Conservation (phyloP, 1,284 basidiomycete genomes). For the Trametes hirsuta region DNA sequence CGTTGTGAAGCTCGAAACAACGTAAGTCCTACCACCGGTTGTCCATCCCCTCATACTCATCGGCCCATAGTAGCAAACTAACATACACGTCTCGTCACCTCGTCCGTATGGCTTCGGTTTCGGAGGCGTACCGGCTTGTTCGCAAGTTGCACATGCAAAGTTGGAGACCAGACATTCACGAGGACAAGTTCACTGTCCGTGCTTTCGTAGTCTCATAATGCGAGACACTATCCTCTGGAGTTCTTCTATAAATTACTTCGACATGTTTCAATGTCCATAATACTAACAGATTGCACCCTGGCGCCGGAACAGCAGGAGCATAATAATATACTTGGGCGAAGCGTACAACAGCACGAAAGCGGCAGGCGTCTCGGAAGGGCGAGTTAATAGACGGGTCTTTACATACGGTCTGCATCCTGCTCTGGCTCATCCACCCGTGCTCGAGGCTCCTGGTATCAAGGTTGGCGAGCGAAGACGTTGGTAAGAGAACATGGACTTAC, state of each 20-base stretch:
- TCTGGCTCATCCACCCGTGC: slow-evolving; percentile 60
- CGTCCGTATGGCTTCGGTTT: slow-evolving; percentile 54
- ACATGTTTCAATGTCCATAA: background rate
- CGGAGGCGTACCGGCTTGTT: slow-evolving; percentile 71
- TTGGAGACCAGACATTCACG: slow-evolving; percentile 42
- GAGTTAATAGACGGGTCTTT: background rate
- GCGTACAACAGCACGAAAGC: background rate
- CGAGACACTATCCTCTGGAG: background rate
- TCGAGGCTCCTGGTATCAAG: slow-evolving; percentile 48
- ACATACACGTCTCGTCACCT: slow-evolving; percentile 44
- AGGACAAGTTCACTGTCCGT: slow-evolving; percentile 49
- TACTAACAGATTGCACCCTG: background rate
- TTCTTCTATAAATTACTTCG: background rate
- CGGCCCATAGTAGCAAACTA: background rate
- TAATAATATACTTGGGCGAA: slow-evolving; percentile 2
- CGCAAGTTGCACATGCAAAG: slow-evolving; percentile 63
- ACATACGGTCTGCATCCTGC: slow-evolving; percentile 66
- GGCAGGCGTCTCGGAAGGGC: background rate
- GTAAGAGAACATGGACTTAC: slow-evolving; percentile 42
- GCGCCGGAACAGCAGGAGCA: background rate
- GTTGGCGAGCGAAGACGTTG: slow-evolving; percentile 5
- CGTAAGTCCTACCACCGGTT: slow-evolving; percentile 43
- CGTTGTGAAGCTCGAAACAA: slow-evolving; percentile 49
- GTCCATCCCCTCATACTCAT: background rate
- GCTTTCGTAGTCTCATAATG: slow-evolving; percentile 64